Base-by-base conservation (phyloP, 176 grass and related monocot species). In the Secale cereale region DNA sequence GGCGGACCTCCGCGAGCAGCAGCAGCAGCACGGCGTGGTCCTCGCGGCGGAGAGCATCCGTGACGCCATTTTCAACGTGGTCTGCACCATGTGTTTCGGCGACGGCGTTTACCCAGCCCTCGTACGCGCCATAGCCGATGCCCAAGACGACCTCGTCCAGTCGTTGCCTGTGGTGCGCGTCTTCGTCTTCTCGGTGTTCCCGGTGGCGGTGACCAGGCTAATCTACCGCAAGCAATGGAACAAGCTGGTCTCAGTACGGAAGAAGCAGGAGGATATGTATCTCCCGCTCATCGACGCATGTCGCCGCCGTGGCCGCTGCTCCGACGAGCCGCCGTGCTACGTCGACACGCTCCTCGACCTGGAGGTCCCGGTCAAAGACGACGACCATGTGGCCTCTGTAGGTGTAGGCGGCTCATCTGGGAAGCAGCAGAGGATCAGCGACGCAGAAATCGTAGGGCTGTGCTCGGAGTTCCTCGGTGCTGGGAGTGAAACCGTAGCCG, bases 391-490 rank as follows among this genome's bases (percentile, higher is more conserved):
- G 4, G 28, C 39, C 5, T 33, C 39, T 20, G 12, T 29, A 68
- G 23, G 13, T 20, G 12, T 28, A 54, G 23, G 13, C 39, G 39
- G 7, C 45, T 26, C n/a, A n/a, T n/a, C 30, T 30, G 11, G 2
- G 39, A 1, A 40, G 39, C 9, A 56, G 50, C 15, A 25, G 11
- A 73, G 54, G 33, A 52, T 83, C 33, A 61, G 15, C 0, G 67
- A 83, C 35, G 81, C 67, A 2, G 81, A 83, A 52, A 54, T 81
- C 27, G 78, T 81, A 26, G 62, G 78, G 27, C 27, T 81, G 10
- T 66, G 61, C 78, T 81, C 62, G 3, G 81, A 83, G 81, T 83
- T 83, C 5, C 81, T 83, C 1, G 81, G 81, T 33, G 69, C 81
- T 33, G 81, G 54, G 1, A 83, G 68, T 10, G 81, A 83, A 56